phyloP scores from a whole-genome alignment of 2,329 filamentous ascomycete genomes.

The Thielaviopsis ethacetica region DNA sequence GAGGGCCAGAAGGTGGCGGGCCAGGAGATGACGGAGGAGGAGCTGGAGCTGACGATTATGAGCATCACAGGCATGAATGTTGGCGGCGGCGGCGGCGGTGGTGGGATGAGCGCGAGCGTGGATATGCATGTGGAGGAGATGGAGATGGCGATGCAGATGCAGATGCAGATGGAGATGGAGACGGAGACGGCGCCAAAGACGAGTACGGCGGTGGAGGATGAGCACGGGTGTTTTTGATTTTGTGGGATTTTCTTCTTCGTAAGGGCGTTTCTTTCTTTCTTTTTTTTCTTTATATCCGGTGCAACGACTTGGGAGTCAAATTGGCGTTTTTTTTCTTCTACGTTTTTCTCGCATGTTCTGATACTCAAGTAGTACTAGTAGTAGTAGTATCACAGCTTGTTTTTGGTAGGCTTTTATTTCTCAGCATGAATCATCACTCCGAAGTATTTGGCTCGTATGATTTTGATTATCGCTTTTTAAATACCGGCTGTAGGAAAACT shows the following conservation, averaged over 20 bases:
- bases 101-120: constrained; percentile 24
- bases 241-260: not conserved
- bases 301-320: not conserved
- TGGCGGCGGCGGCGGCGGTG: constrained; percentile 22
- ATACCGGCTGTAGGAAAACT: no score
- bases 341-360: no score
- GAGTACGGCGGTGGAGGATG: not conserved
- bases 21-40: constrained; percentile 44
- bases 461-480: no score
- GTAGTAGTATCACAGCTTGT: no score
- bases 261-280: constrained; percentile 4
- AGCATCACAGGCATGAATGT: constrained; percentile 34
- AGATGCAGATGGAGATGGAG: not conserved
- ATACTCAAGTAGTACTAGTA: no score
- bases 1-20: constrained; percentile 58
- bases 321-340: not conserved
- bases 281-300: not conserved
- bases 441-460: no score
- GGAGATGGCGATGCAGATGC: not conserved
- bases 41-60: constrained; percentile 47
- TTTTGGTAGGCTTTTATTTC: no score
- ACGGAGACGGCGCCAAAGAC: not conserved
- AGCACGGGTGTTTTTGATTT: constrained; percentile 2
- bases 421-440: no score
- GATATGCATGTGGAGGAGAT: not conserved